Percentiles rank a stretch among this genome's conserved stretches.
phyloP scores from a whole-genome alignment of 805 yeast species.

The Candida dendrica region DNA sequence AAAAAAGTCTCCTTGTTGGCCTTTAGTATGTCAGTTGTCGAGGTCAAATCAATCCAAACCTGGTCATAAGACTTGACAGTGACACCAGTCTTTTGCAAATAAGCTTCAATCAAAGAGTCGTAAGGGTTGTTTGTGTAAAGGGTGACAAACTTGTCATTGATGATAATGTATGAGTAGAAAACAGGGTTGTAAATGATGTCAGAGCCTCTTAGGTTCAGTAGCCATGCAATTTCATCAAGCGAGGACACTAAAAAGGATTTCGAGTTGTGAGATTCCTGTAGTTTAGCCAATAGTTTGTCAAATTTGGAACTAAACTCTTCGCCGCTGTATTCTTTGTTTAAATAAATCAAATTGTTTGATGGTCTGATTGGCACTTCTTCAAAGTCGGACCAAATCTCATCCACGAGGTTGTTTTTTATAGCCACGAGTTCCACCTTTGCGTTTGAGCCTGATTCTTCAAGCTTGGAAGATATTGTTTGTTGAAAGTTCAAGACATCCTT shows the following conservation, averaged over 20 bases:
- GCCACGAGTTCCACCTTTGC: slow-evolving; percentile 41
- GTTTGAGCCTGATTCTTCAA: slow-evolving; percentile 19
- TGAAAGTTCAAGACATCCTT: slow-evolving; percentile 25
- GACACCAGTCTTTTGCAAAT: slow-evolving; percentile 38
- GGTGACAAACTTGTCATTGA: slow-evolving; percentile 34
- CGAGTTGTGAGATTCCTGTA: slow-evolving; percentile 27
- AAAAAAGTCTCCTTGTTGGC: slow-evolving; percentile 29
- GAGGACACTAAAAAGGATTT: slow-evolving; percentile 56
- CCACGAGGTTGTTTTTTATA: slow-evolving; percentile 61
- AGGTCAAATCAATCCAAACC: slow-evolving; percentile 51
- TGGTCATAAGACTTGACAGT: slow-evolving; percentile 43
- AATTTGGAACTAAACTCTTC: slow-evolving; percentile 54
- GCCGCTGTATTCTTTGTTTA: slow-evolving; percentile 57
- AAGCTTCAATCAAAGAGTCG: slow-evolving; percentile 27
- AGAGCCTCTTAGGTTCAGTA: slow-evolving; percentile 73
- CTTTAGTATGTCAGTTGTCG: slow-evolving; percentile 14
- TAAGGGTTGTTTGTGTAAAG: slow-evolving; percentile 49
- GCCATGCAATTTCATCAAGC: slow-evolving; percentile 88
- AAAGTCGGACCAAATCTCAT: slow-evolving; percentile 61
- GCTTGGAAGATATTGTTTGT: slow-evolving; percentile 19
- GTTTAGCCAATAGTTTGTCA: slow-evolving; percentile 30
- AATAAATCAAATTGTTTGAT: slow-evolving; percentile 38
- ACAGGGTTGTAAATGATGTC: slow-evolving; percentile 87
- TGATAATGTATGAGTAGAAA: slow-evolving; percentile 58
- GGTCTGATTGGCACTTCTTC: slow-evolving; percentile 59